phyloP scores from a whole-genome alignment of 78 protist genomes.

The Dictyostelium purpureum region DNA sequence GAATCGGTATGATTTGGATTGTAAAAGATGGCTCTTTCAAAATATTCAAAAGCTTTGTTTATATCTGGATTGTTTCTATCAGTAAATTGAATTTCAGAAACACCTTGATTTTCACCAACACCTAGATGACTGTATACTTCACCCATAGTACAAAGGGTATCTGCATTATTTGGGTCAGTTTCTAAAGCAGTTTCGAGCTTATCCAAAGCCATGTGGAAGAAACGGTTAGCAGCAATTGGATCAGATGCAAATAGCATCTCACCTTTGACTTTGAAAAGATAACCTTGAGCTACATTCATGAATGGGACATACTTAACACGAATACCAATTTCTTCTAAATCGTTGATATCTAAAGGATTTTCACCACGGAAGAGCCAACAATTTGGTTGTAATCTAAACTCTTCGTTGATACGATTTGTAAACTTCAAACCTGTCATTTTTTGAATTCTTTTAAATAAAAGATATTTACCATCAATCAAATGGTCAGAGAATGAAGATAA shows the following conservation, averaged over 20 bases:
- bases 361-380: slow-evolving; percentile 75
- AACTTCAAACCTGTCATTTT: slow-evolving; percentile 77
- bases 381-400: slow-evolving; percentile 50
- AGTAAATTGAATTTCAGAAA: slow-evolving; percentile 18
- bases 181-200: slow-evolving; percentile 72
- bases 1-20: slow-evolving; percentile 57
- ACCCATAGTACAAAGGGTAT: slow-evolving; percentile 67
- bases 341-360: slow-evolving; percentile 72
- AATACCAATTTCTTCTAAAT: slow-evolving; percentile 81
- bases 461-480: slow-evolving; percentile 60
- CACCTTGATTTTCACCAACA: slow-evolving; percentile 41
- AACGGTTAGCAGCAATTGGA: slow-evolving; percentile 73
- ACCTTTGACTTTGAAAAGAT: slow-evolving; percentile 74
- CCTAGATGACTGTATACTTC: slow-evolving; percentile 62
- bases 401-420: slow-evolving; percentile 71
- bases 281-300: slow-evolving; percentile 79
- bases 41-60: slow-evolving; percentile 43
- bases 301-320: slow-evolving; percentile 77
- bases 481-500: slow-evolving; percentile 43
- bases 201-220: slow-evolving; percentile 75
- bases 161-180: slow-evolving; percentile 78
- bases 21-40: slow-evolving; percentile 59
- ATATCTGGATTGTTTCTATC: slow-evolving; percentile 60
- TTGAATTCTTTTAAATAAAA: slow-evolving; percentile 70
- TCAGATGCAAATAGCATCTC: slow-evolving; percentile 55